phyloP scores from a whole-genome alignment of 2,329 filamentous ascomycete genomes.

The Plenodomus tracheiphilus region DNA sequence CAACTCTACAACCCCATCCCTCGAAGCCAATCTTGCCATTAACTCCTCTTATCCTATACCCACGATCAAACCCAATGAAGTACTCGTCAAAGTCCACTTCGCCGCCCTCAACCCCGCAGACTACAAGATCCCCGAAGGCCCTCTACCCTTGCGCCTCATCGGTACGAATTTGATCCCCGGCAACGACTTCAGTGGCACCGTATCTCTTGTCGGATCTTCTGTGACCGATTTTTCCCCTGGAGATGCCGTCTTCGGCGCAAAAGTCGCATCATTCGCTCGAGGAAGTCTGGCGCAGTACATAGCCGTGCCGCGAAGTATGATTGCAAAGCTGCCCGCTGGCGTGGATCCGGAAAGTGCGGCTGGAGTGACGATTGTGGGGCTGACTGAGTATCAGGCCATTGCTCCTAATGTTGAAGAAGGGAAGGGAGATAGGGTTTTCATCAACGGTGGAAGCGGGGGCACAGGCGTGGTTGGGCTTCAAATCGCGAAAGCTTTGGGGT shows the following conservation, averaged over 20 bases:
- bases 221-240: slow-evolving; percentile 38
- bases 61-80: slow-evolving; percentile 45
- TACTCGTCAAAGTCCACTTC: slow-evolving; percentile 60
- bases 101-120: slow-evolving; percentile 65
- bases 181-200: slow-evolving; percentile 57
- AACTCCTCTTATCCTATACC: slow-evolving; percentile 49
- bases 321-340: slow-evolving; percentile 29
- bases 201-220: slow-evolving; percentile 44
- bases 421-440: slow-evolving; percentile 58
- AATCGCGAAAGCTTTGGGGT: slow-evolving; percentile 64
- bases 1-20: slow-evolving; percentile 47
- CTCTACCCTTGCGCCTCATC: slow-evolving; percentile 31
- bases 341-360: slow-evolving; percentile 41
- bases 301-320: slow-evolving; percentile 23
- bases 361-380: slow-evolving; percentile 41
- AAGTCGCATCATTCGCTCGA: slow-evolving; percentile 31
- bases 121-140: slow-evolving; percentile 63
- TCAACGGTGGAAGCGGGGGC: slow-evolving; percentile 68
- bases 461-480: slow-evolving; percentile 65
- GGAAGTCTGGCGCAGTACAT: slow-evolving; percentile 47
- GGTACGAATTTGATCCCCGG: slow-evolving; percentile 48
- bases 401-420: slow-evolving; percentile 38
- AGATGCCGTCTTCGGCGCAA: slow-evolving; percentile 47
- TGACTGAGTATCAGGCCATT: slow-evolving; percentile 47
- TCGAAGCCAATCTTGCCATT: slow-evolving; percentile 60